Base-by-base conservation (phyloP, 345 rosid genomes). In the Gossypium sturtianum region DNA sequence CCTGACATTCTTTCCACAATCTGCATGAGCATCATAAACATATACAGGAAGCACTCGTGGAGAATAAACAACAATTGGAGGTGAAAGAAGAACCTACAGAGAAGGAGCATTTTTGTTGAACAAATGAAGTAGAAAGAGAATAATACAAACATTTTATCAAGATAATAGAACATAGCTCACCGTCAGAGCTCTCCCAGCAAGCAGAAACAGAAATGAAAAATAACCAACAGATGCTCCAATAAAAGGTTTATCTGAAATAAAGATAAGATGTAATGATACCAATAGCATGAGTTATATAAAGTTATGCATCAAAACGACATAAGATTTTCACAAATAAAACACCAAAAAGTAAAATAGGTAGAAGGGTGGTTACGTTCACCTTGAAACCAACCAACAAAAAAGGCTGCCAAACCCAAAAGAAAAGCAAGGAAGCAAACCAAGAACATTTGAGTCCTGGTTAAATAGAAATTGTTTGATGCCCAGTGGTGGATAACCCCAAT, bases 141-240 rank as follows among this genome's bases (percentile, higher is more conserved):
- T 19, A 49, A n/a, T 34, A 65, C 59, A 65, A 65, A 73, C 71
- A 25, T 48, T 66, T 41, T 48, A 59, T 70, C 56, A 53, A 45
- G 61, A 12, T 25, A 54, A 34, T 52, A 27, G 10, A 29, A 66
- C 23, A 38, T 27, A 72, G 83, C 97, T 88, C 82, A 96, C 99
- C 27, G 99, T 93, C 80, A 96, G 79, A 70, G 98, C 98, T 80
- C 98, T 90, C 82, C 99, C 99, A 76, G 97, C 97, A 75, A 93
- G 85, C 78, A 96, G 94, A 86, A 92, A 91, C 75, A 96, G 77
- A 75, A 96, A 91, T 7, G 99, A 80, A 80, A 96, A 96, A 77
- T 96, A 96, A 77, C 99, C 99, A 79, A 96, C 97, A 79, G 99
- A 96, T 75, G 99, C 99, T 80, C 99, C 99, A 84, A 90, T 93